Evolutionary conservation across 1,139 yeast genomes (phyloP), one percentile per base, ranked within the genome.

Genomic region (Hemisphaericaspora xylanilytica): DNA sequence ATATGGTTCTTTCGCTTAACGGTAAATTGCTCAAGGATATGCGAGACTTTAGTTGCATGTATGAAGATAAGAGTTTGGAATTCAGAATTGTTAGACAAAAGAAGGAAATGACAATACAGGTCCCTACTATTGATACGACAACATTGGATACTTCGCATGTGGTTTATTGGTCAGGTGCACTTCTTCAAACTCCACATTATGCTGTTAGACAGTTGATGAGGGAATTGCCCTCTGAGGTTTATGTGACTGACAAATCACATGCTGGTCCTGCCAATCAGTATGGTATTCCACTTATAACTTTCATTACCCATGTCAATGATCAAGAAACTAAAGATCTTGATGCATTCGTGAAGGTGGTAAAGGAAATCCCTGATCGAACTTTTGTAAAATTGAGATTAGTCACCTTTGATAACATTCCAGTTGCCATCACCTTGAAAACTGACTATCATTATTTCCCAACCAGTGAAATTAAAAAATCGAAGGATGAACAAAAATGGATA

Each of bases 381-480:
- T 89, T 89, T 53, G 85, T 87, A 50, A 85, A 88, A 56, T 67
- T 89, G 47, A 76, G 96, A 49, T 65, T 85, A 35, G 92, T 88
- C 33, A 81, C 95, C 0, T 87, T 85, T 60, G 96, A 89, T 51
- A 83, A 83, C 46, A 80, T 87, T 17, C 96, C 96, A 11, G 77
- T 81, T 51, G 96, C 96, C 2, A 81, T 85, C 40, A 83, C 96
- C 1, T 63, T 89, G 53, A 88, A 88, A 61, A 87, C 95, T 1
- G 87, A 87, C 58, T 86, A 87, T 53, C 97, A 89, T 57, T 90
- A 89, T 57, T 89, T 86, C 72, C 95, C 95, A 32, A 88, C 96
- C 0, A 72, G 78, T 9, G 90, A 84, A 54, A 59, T 86, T 48
- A 73, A 68, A 47, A 75, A 73, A 49, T 70, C 73, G 45, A 52